A percentile compares a stretch with the other conserved stretches of the same genome.
Evolutionary conservation across 345 rosid species (phyloP).

Genomic region (Eucalyptus marginata): DNA sequence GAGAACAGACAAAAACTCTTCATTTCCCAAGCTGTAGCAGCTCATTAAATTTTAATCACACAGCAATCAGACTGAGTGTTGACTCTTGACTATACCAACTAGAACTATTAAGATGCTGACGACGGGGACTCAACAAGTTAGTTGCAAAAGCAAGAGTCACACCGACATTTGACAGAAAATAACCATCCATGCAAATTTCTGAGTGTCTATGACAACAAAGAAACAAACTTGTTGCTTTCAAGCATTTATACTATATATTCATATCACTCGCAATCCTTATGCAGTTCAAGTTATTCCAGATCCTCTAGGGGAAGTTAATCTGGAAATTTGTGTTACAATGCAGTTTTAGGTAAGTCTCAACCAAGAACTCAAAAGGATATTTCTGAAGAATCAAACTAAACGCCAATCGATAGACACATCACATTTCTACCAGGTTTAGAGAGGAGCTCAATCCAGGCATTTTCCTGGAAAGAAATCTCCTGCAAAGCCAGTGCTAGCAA

Average conservation of each 20-base stretch:
- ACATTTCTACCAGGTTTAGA: background rate
- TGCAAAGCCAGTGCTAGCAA: background rate
- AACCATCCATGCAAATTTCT: background rate
- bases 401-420: background rate
- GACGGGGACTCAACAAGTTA: background rate
- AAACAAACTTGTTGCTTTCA: background rate
- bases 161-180: background rate
- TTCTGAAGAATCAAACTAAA: background rate
- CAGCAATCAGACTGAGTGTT: background rate
- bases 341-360: background rate
- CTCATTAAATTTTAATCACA: background rate
- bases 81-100: background rate
- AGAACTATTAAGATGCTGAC: background rate
- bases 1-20: background rate
- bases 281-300: background rate
- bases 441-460: background rate
- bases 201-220: background rate
- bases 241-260: background rate
- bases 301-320: background rate
- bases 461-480: background rate
- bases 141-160: background rate
- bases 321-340: background rate
- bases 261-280: background rate
- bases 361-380: background rate
- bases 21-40: background rate